Base-by-base conservation (phyloP, 805 yeast genomes). In the Yarrowia phangngaensis region DNA sequence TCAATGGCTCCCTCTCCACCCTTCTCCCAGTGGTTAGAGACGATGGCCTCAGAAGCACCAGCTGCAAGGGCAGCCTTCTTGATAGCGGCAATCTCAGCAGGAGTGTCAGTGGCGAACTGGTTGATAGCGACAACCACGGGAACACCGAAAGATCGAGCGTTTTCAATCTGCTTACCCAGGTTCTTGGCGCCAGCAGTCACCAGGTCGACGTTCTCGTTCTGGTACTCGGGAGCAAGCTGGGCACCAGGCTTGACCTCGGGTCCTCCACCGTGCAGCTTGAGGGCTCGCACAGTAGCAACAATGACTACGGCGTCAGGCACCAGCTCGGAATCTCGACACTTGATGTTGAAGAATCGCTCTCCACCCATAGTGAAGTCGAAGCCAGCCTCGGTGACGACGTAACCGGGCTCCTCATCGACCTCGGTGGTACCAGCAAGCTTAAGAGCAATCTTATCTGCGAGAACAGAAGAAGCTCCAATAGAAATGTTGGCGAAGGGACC, bases 341-440 rank as follows among this genome's bases (percentile, higher is more conserved):
- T 90, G 67, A 90, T 90, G 72, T 90, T 87, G 69, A 90, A 78
- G 70, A 90, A 90, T 61, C 97, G 78, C 72, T 90, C 98, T 58
- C 97, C 97, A 56, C 98, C 98, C 97, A 90, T 90, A 40, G 97
- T 90, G 73, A 92, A 90, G 68, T 90, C 97, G 70, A 90, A 90
- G 47, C 98, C 98, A 29, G 97, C 97, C 68, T 90, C 98, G 43
- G 98, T 90, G 53, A 90, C 86, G 50, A 88, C 97, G 63, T 78
- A 90, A 56, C 97, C 97, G 33, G 54, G 59, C 36, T 63, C 63
- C 51, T 63, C 66, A 8, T n/a, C 12, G 60, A 71, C 67, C 31
- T 70, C 67, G 47, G 72, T 74, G 26, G 78, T 71, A 59, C 92
- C 92, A 13, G 95, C 88, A 58, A 90, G 77, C 69, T 90, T 88